Conservation (phyloP, 2,329 filamentous ascomycete genomes). For the Fusarium transvaalense region DNA sequence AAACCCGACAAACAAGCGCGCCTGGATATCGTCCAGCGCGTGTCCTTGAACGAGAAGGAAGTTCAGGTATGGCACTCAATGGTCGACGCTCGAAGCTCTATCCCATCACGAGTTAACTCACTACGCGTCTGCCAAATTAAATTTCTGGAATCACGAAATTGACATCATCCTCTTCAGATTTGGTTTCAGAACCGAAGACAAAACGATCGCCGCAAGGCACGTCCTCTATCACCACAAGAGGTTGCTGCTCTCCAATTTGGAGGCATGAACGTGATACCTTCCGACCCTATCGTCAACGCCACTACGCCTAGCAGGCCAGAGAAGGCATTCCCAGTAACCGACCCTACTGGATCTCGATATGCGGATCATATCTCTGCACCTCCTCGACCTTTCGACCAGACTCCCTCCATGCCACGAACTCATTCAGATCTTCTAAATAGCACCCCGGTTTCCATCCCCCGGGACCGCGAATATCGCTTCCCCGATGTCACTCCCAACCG, state of each 20-base stretch:
- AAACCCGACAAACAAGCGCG: conserved; percentile 94
- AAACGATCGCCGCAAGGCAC: conserved; percentile 90
- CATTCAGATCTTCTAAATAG: conserved; percentile 44
- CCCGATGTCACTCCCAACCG: conserved; percentile 46
- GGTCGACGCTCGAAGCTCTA: not conserved
- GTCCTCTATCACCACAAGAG: conserved; percentile 83
- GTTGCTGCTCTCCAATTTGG: conserved; percentile 72
- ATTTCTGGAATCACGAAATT: conserved; percentile 27
- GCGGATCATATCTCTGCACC: conserved; percentile 45
- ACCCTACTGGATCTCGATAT: conserved; percentile 45
- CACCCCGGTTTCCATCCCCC: conserved; percentile 44
- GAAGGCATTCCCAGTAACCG: conserved; percentile 46
- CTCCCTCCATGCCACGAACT: conserved; percentile 46
- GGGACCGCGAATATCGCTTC: conserved; percentile 36
- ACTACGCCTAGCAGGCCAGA: conserved; percentile 48
- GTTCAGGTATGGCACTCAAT: conserved; percentile 78
- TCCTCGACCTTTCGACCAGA: conserved; percentile 44
- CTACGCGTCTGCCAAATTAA: conserved; percentile 32
- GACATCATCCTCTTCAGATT: conserved; percentile 70
- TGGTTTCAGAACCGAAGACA: conserved; percentile 98
- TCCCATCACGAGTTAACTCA: not conserved
- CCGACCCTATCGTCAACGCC: conserved; percentile 56
- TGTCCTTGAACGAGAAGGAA: conserved; percentile 93
- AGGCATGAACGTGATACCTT: conserved; percentile 64
- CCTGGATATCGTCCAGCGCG: conserved; percentile 84